phyloP scores from a whole-genome alignment of 106 monocot genomes.

The Hemerocallis citrina region DNA sequence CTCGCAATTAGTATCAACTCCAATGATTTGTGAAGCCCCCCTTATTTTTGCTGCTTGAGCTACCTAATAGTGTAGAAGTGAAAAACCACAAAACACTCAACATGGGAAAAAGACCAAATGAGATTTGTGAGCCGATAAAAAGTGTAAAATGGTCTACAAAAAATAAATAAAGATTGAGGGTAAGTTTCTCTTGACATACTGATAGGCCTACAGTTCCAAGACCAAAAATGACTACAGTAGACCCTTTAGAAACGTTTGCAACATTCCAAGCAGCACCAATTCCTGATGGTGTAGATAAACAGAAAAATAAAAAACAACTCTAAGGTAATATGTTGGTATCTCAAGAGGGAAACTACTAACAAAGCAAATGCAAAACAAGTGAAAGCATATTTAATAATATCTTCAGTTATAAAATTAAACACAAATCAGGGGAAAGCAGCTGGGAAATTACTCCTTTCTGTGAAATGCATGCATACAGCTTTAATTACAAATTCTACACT shows the following conservation, averaged over 20 bases:
- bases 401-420: too few relatives aligned
- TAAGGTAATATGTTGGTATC: too few relatives aligned
- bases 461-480: too few relatives aligned
- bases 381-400: too few relatives aligned
- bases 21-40: constrained; percentile 75
- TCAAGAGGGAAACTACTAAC: too few relatives aligned
- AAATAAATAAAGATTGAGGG: too few relatives aligned
- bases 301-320: too few relatives aligned
- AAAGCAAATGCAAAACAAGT: too few relatives aligned
- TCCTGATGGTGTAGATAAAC: constrained; percentile 24
- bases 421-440: too few relatives aligned
- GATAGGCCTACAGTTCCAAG: constrained; percentile 94
- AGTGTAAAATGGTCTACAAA: too few relatives aligned
- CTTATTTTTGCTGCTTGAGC: constrained; percentile 84
- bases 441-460: too few relatives aligned
- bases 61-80: constrained; percentile 34
- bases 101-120: not conserved
- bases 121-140: not conserved
- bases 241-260: constrained; percentile 71
- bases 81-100: not conserved
- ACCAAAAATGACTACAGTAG: constrained; percentile 88
- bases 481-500: too few relatives aligned
- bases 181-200: constrained; percentile 31
- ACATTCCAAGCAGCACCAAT: constrained; percentile 95
- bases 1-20: constrained; percentile 73